phyloP scores from a whole-genome alignment of 306 rosid genomes.

The Echinosophora koreensis region DNA sequence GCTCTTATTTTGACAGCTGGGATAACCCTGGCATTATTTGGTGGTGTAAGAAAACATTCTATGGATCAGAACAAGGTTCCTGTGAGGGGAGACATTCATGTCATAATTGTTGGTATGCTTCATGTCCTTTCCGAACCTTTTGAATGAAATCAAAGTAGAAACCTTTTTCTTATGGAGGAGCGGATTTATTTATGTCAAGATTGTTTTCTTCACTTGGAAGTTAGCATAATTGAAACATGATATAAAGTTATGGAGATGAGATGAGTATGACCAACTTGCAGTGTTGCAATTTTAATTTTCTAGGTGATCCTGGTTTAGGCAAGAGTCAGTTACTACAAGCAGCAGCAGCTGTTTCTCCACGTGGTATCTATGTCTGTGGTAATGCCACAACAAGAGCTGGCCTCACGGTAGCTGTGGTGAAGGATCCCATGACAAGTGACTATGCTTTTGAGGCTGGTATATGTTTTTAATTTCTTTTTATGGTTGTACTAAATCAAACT shows the following conservation, averaged over 20 bases:
- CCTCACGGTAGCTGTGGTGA: conserved; percentile 93
- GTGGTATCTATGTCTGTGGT: conserved; percentile 96
- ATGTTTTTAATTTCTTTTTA: conserved; percentile 34
- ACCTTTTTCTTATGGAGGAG: conserved; percentile 30
- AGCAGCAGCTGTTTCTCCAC: conserved; percentile 90
- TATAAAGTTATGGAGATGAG: conserved; percentile 29
- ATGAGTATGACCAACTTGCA: conserved; percentile 28
- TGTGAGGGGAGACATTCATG: conserved; percentile 97
- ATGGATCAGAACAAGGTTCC: conserved; percentile 95
- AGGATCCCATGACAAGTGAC: conserved; percentile 88
- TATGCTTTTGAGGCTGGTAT: conserved; percentile 96
- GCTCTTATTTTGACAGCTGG: conserved; percentile 70
- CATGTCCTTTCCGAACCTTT: conserved; percentile 46
- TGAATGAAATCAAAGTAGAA: conserved; percentile 40
- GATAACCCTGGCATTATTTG: conserved; percentile 84
- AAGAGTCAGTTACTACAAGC: conserved; percentile 97
- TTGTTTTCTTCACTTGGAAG: conserved; percentile 30
- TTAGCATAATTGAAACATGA: neutral
- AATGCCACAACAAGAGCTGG: conserved; percentile 96
- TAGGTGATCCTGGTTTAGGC: conserved; percentile 97
- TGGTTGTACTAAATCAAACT: conserved; percentile 31
- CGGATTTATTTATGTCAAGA: conserved; percentile 33
- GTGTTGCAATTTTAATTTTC: conserved; percentile 45
- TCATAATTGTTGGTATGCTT: conserved; percentile 86
- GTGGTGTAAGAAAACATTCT: conserved; percentile 88